phyloP scores from a whole-genome alignment of 2,329 filamentous ascomycete genomes.

The Cladosporium sp. region DNA sequence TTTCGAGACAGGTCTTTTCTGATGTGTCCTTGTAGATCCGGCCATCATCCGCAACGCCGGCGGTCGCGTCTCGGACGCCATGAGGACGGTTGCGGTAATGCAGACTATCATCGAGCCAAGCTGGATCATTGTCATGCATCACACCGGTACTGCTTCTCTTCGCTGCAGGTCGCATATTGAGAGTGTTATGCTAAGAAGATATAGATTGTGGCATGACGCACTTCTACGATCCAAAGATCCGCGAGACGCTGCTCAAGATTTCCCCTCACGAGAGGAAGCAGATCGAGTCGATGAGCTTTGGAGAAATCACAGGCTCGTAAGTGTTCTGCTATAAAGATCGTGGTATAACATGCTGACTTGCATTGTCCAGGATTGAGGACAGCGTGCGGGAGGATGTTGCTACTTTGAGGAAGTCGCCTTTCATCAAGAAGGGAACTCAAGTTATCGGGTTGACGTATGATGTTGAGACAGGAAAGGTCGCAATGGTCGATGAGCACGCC shows the following conservation, averaged over 20 bases:
- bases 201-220: constrained; percentile 24
- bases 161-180: no score
- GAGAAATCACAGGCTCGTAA: constrained; percentile 24
- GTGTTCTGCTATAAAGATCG: constrained; percentile 16
- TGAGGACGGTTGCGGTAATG: constrained; percentile 6
- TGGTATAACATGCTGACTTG: not conserved
- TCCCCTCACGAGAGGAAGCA: constrained; percentile 16
- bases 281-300: constrained; percentile 24
- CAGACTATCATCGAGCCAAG: constrained; percentile 3
- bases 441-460: constrained; percentile 12
- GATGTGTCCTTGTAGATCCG: not conserved
- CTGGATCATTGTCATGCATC: constrained; percentile 26
- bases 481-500: not conserved
- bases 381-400: constrained; percentile 22
- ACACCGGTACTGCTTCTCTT: constrained; percentile 21
- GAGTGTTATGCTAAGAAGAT: not conserved
- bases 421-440: constrained; percentile 19
- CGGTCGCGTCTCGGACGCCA: constrained; percentile 9
- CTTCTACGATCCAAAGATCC: constrained; percentile 20
- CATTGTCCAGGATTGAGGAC: not conserved
- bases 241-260: constrained; percentile 18
- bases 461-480: not conserved
- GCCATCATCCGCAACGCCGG: constrained; percentile 17
- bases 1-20: not conserved
- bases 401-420: constrained; percentile 18